phyloP scores from a whole-genome alignment of 2,329 filamentous ascomycete genomes.

The Zymoseptoria brevis region DNA sequence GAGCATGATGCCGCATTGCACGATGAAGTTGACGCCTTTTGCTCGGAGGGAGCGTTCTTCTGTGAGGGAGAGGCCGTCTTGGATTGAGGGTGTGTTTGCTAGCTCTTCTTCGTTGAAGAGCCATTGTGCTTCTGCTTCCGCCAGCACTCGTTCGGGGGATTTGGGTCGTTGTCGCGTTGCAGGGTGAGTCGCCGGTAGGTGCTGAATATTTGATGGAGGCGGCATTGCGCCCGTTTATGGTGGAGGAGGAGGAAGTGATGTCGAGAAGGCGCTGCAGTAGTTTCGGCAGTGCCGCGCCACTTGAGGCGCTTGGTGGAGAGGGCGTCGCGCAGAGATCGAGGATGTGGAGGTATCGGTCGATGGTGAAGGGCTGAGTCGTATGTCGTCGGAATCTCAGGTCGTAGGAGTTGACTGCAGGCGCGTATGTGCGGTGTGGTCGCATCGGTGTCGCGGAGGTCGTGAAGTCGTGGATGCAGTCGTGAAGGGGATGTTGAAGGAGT shows the following conservation, averaged over 20 bases:
- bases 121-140: slow-evolving; percentile 66
- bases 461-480: not conserved
- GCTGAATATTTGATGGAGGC: slow-evolving; percentile 12
- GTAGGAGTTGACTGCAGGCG: not conserved
- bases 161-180: slow-evolving; percentile 30
- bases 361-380: not conserved
- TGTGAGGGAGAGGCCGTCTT: slow-evolving; percentile 68
- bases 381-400: not conserved
- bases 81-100: slow-evolving; percentile 69
- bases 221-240: slow-evolving; percentile 8
- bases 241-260: not conserved
- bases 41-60: slow-evolving; percentile 74
- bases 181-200: slow-evolving; percentile 35
- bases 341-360: not conserved
- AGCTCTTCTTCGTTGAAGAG: slow-evolving; percentile 80
- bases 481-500: not conserved
- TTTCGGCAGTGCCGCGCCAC: not conserved
- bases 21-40: slow-evolving; percentile 95
- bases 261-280: not conserved
- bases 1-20: slow-evolving; percentile 84
- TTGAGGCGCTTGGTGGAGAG: not conserved
- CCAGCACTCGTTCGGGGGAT: slow-evolving; percentile 39
- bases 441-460: not conserved
- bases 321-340: not conserved
- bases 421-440: not conserved